Evolutionary conservation across 805 yeast genomes (phyloP), one percentile per base, ranked within the genome.

Genomic region (Saturnispora silvae): DNA sequence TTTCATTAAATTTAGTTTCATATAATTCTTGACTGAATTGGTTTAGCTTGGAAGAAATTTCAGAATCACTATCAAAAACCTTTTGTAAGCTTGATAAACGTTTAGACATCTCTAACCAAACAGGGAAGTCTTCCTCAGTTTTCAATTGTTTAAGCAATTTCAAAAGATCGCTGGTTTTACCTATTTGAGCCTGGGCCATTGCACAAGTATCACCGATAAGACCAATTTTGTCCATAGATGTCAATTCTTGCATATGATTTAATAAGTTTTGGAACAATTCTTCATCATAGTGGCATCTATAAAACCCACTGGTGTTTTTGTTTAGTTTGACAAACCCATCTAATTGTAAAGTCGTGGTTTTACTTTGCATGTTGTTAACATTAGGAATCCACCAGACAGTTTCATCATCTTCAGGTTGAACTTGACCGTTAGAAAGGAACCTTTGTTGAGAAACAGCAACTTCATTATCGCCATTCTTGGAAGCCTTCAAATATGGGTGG

Each of bases 401-500:
- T 41, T 60, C 51, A 50, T 80, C 72, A 38, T 80, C 86, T 3
- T 17, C 20, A 4, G 4, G 7, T 33, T 9, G 18, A 14, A 28
- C 30, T 13, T 67, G 77, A 25, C 82, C 85, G 23, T 77, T 65
- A 28, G 68, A 62, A 45, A 81, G 60, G 56, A 75, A 81, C 44
- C 89, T 65, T 41, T 70, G 59, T 61, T 81, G 89, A 18, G 53
- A 54, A 23, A 77, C 53, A 14, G 54, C 51, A 44, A 77, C 56
- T 3, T 51, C 49, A 10, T 54, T 63, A n/a, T n/a, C n/a, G 5
- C 57, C 54, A 38, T 63, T 59, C 13, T 41, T 40, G 7, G 51
- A 54, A 13, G 77, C 86, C 28, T 65, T 59, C 20, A 83, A 47
- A 20, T 79, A 63, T 4, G 94, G 95, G 60, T 63, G 82, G 4